phyloP scores from a whole-genome alignment of 768 basidiomycete species.

The Strobilomyces echinocephalus region DNA sequence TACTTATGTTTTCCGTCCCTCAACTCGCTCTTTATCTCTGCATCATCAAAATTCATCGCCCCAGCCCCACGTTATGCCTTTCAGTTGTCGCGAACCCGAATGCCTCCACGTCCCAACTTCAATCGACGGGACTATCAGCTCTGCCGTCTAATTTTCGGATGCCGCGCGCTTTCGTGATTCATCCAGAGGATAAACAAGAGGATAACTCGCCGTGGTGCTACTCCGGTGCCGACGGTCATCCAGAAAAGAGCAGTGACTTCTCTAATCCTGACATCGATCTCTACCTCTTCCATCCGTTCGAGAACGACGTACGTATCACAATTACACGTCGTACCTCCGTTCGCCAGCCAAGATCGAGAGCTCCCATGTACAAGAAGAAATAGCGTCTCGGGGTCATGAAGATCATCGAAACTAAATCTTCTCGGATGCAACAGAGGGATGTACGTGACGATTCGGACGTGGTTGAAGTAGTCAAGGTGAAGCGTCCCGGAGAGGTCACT shows the following conservation, averaged over 20 bases:
- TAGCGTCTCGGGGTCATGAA: slow-evolving; percentile 26
- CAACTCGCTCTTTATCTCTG: slow-evolving; percentile 16
- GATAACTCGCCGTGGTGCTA: slow-evolving; percentile 49
- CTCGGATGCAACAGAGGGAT: slow-evolving; percentile 20
- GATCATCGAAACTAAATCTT: slow-evolving; percentile 22
- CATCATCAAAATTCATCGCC: neutral
- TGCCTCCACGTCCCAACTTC: slow-evolving; percentile 7
- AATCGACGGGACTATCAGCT: slow-evolving; percentile 6
- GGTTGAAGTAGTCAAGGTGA: slow-evolving; percentile 57
- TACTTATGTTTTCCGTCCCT: neutral
- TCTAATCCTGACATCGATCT: too few species aligned
- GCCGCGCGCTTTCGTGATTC: slow-evolving; percentile 52
- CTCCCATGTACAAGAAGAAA: slow-evolving; percentile 23
- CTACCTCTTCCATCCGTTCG: slow-evolving; percentile 17
- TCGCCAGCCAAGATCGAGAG: slow-evolving; percentile 8
- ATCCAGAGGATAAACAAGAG: slow-evolving; percentile 52
- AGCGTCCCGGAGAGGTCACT: slow-evolving; percentile 30
- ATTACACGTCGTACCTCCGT: slow-evolving; percentile 4
- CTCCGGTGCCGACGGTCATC: slow-evolving; percentile 44
- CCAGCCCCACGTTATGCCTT: slow-evolving; percentile 9
- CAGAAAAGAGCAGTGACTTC: slow-evolving; percentile 16
- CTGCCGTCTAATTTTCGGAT: slow-evolving; percentile 18
- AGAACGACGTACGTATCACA: neutral
- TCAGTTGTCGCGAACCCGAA: slow-evolving; percentile 9
- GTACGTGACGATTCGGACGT: slow-evolving; percentile 49